Percentiles rank a stretch among this genome's conserved stretches.
phyloP scores from a whole-genome alignment of 768 basidiomycete genomes.

The Hygrophoropsis aurantiaca region DNA sequence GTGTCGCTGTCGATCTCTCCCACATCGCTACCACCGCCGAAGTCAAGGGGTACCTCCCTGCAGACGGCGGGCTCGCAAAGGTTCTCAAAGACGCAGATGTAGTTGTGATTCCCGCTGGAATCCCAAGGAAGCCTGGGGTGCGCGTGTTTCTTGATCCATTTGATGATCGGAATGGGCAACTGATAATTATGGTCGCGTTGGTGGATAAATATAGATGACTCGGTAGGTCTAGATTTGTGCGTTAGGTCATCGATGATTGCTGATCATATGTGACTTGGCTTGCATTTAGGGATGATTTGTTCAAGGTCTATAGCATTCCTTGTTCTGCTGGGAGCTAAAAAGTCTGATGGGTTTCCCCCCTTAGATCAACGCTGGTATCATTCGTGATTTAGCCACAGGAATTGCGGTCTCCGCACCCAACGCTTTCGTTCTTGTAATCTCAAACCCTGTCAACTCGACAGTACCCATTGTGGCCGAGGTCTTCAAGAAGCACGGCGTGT shows the following conservation, averaged over 20 bases:
- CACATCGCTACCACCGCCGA: slow-evolving; percentile 91
- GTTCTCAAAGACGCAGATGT: slow-evolving; percentile 83
- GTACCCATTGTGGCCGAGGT: slow-evolving; percentile 96
- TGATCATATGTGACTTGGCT: slow-evolving; percentile 1
- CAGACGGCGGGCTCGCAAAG: slow-evolving; percentile 81
- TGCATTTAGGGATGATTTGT: slow-evolving; percentile 78
- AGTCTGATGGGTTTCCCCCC: slow-evolving; percentile 6
- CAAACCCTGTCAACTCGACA: slow-evolving; percentile 99
- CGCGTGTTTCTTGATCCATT: slow-evolving; percentile 29
- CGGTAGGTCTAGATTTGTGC: slow-evolving; percentile 34
- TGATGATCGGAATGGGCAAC: too few species aligned
- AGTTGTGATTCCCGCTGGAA: slow-evolving; percentile 94
- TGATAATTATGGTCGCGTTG: too few species aligned
- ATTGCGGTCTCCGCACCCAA: slow-evolving; percentile 84
- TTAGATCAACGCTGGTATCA: slow-evolving; percentile 97
- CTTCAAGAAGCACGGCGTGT: slow-evolving; percentile 89
- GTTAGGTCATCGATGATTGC: slow-evolving; percentile 3
- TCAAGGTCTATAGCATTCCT: slow-evolving; percentile 67
- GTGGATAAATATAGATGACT: slow-evolving; percentile 42
- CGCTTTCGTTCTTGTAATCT: slow-evolving; percentile 93
- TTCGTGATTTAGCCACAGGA: slow-evolving; percentile 87
- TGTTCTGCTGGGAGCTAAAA: not conserved
- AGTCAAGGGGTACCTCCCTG: slow-evolving; percentile 76
- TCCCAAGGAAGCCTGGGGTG: slow-evolving; percentile 93
- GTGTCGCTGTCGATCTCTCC: slow-evolving; percentile 92